Conservation (phyloP, 768 basidiomycete species). For the Nidularia pulvinata region DNA sequence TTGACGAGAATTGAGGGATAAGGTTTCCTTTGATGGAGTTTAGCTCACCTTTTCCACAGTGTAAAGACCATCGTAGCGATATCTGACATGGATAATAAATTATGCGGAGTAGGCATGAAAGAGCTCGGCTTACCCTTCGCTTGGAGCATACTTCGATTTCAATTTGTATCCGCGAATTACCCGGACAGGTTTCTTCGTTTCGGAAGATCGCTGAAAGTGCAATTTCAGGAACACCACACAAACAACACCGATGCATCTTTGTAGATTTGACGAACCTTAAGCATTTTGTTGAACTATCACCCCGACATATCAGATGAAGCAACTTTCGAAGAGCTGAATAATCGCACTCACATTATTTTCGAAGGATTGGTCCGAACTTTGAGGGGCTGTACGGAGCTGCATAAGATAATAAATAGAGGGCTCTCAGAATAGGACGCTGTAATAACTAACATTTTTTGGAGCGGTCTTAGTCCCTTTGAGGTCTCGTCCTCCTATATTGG, state of each 20-base stretch:
- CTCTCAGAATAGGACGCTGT: conserved; percentile 1
- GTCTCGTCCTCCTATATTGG: conserved; percentile 71
- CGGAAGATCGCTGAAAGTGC: conserved; percentile 67
- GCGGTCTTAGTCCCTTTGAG: conserved; percentile 80
- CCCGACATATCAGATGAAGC: neutral
- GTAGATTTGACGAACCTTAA: conserved; percentile 55
- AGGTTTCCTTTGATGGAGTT: neutral
- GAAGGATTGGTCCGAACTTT: conserved; percentile 83
- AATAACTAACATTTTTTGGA: conserved; percentile 77
- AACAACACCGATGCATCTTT: too few relatives aligned
- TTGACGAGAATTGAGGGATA: conserved; percentile 16
- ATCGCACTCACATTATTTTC: conserved; percentile 48
- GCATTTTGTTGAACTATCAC: conserved; percentile 60
- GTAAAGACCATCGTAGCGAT: conserved; percentile 92
- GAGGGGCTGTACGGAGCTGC: conserved; percentile 89
- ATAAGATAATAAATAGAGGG: neutral
- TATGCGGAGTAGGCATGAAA: neutral
- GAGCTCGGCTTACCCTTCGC: conserved; percentile 57
- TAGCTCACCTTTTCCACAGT: conserved; percentile 62
- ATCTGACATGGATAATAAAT: conserved; percentile 38
- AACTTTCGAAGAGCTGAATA: neutral
- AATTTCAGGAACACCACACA: too few relatives aligned
- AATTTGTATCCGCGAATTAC: conserved; percentile 88
- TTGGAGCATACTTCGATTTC: conserved; percentile 72
- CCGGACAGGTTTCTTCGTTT: conserved; percentile 81